These are phyloP conservation scores for Carex scoparia DNA, from an alignment of 176 grass and related monocot species.

Conservation along the genomic window DNA sequence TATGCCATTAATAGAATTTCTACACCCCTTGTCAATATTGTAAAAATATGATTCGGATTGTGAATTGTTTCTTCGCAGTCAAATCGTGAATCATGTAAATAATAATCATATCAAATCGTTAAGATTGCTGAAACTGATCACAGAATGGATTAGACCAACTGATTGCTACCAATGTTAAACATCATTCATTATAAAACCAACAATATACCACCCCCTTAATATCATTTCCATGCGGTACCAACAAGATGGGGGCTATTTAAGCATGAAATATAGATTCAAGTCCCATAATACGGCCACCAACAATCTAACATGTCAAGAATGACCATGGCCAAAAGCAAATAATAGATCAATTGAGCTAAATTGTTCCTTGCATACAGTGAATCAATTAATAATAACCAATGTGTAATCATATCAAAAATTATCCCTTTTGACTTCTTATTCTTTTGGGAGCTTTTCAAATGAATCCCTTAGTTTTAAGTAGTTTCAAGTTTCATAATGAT, in stretches of 20 bases:
- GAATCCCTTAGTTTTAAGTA: neutral
- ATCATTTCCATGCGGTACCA: neutral
- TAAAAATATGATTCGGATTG: neutral
- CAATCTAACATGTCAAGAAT: neutral
- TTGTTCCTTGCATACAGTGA: neutral
- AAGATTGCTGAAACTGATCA: neutral
- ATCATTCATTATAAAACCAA: neutral
- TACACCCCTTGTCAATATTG: neutral
- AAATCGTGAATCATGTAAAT: neutral
- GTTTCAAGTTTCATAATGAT: neutral
- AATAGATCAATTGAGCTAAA: neutral
- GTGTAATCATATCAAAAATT: neutral
- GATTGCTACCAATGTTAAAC: neutral
- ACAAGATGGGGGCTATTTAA: neutral
- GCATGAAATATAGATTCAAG: neutral
- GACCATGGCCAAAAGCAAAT: neutral
- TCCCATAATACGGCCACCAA: neutral
- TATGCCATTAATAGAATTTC: neutral
- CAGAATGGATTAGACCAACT: neutral
- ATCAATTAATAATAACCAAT: neutral
- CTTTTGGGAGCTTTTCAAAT: neutral
- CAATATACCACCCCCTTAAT: neutral
- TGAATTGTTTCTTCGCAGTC: neutral
- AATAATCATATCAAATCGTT: neutral
- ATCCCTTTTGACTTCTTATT: neutral